Evolutionary conservation across 2,329 filamentous ascomycete genomes (phyloP).

Genomic region (Sphaerulina musiva): DNA sequence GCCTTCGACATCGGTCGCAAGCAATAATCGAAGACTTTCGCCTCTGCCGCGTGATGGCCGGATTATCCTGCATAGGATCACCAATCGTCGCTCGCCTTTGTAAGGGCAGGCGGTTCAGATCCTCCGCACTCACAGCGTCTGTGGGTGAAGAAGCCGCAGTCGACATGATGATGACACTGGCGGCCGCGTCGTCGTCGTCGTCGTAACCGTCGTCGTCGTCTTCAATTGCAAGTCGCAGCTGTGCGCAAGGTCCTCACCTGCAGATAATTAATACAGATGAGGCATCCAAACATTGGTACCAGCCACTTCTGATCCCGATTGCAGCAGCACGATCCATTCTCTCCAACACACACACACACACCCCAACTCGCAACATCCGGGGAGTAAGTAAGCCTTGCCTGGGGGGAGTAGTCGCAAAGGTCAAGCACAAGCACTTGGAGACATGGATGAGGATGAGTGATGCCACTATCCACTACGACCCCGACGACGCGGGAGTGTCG

Average conservation of each 20-base stretch:
- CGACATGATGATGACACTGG: conserved; percentile 6
- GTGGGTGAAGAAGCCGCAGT: conserved; percentile 8
- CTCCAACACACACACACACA: neutral
- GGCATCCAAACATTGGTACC: conserved; percentile 8
- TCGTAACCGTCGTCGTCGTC: too few species aligned
- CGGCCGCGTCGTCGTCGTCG: too few species aligned
- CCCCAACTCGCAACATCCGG: too few species aligned
- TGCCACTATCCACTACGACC: neutral
- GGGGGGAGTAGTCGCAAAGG: too few species aligned
- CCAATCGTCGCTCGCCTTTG: conserved; percentile 19
- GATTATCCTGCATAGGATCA: conserved; percentile 15
- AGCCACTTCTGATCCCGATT: neutral
- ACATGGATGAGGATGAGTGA: too few species aligned
- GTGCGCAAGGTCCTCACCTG: conserved; percentile 4
- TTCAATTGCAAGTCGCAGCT: neutral
- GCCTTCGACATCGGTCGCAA: conserved; percentile 12
- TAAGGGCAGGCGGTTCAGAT: conserved; percentile 3
- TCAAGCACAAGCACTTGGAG: too few species aligned
- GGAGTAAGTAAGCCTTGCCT: too few species aligned
- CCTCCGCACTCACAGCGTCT: conserved; percentile 5
- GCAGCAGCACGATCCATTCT: neutral
- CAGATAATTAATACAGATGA: neutral
- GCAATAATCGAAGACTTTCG: conserved; percentile 12
- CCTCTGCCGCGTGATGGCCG: conserved; percentile 11
- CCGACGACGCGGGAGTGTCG: neutral